These are phyloP conservation scores for Cutaneotrichosporon mucoides DNA, from an alignment of 1,284 basidiomycete species.

Conservation along the genomic window DNA sequence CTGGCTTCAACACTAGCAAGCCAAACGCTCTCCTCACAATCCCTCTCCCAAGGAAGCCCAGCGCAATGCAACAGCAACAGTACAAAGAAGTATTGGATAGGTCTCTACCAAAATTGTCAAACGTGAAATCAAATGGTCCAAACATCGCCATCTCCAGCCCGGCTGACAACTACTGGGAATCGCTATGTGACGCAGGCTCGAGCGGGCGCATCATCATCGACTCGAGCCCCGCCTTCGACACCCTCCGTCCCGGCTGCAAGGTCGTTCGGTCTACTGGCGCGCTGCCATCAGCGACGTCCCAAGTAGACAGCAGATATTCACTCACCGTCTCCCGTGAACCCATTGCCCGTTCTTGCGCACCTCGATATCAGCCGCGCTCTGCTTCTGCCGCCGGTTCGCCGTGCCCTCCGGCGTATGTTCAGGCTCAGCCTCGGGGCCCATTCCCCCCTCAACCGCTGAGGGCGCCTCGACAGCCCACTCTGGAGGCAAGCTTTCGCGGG, in stretches of 20 bases:
- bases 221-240: slow-evolving; percentile 85
- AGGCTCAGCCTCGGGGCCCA: slow-evolving; percentile 10
- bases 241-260: slow-evolving; percentile 74
- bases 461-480: slow-evolving; percentile 9
- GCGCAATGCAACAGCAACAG: neutral
- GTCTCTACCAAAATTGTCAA: neutral
- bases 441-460: too few relatives aligned
- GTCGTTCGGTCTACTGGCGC: slow-evolving; percentile 81
- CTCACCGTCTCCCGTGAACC: slow-evolving; percentile 64
- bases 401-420: slow-evolving; percentile 46
- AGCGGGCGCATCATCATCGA: slow-evolving; percentile 41
- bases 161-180: neutral
- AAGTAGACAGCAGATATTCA: slow-evolving; percentile 1
- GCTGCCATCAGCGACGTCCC: slow-evolving; percentile 19
- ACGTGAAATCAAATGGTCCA: neutral
- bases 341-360: slow-evolving; percentile 80
- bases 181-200: neutral
- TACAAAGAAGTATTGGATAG: neutral
- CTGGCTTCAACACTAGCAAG: too few relatives aligned
- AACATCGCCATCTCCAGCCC: too few relatives aligned
- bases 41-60: too few relatives aligned
- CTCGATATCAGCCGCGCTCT: slow-evolving; percentile 51
- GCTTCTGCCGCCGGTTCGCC: slow-evolving; percentile 39
- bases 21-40: too few relatives aligned
- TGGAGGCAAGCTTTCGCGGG: slow-evolving; percentile 72